Evolutionary conservation across 176 grass and related monocot genomes (phyloP).

Genomic region (Pontederia paniculata): DNA sequence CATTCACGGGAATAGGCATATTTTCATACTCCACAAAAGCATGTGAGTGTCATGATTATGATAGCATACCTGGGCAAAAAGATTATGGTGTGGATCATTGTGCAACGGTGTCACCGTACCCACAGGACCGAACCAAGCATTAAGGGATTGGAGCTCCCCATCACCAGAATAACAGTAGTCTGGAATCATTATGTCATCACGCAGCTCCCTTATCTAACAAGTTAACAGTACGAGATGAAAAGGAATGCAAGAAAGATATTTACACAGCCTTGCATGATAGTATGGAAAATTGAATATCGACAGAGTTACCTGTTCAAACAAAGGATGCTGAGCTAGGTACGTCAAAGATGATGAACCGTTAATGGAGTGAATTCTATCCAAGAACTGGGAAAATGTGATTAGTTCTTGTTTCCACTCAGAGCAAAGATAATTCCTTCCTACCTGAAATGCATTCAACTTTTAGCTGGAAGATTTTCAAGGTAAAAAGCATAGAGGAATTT

Average conservation of each 20-base stretch:
- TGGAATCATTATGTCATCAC: constrained; percentile 73
- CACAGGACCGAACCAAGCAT: constrained; percentile 80
- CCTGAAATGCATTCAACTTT: constrained; percentile 33
- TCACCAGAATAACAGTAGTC: constrained; percentile 81
- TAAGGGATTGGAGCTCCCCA: constrained; percentile 57
- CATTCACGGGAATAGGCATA: too few relatives aligned
- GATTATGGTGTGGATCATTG: constrained; percentile 77
- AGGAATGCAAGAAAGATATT: not conserved
- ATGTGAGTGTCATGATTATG: not conserved
- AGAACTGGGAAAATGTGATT: constrained; percentile 83
- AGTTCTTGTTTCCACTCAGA: constrained; percentile 83
- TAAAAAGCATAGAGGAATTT: too few relatives aligned
- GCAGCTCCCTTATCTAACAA: constrained; percentile 73
- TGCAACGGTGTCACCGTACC: constrained; percentile 77
- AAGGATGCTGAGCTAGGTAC: constrained; percentile 76
- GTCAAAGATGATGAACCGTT: constrained; percentile 41
- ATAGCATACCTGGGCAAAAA: constrained; percentile 78
- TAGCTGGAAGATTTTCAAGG: not conserved
- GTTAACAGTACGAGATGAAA: constrained; percentile 9
- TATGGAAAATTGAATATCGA: not conserved
- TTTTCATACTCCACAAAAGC: too few relatives aligned
- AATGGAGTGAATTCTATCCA: constrained; percentile 53
- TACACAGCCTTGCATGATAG: not conserved
- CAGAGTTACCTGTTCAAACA: constrained; percentile 71
- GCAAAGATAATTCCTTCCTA: constrained; percentile 65